Percentiles rank a stretch among this genome's conserved stretches.
phyloP scores from a whole-genome alignment of 1,284 basidiomycete genomes.

The Rhizoctonia solani region DNA sequence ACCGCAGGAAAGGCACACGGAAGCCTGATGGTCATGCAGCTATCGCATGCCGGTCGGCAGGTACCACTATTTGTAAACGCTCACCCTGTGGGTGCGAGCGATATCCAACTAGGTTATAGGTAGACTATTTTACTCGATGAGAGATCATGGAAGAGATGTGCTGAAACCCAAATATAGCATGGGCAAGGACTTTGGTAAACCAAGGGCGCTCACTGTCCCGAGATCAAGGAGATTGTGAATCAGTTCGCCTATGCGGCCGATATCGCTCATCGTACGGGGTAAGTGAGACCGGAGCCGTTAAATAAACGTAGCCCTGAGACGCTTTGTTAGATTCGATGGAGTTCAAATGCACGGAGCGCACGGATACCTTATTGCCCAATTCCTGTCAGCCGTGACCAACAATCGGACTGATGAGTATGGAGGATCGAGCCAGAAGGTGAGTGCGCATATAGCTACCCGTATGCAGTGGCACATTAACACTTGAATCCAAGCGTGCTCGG shows the following conservation, averaged over 20 bases:
- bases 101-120: conserved; percentile 39
- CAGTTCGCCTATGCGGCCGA: conserved; percentile 48
- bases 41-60: conserved; percentile 49
- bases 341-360: conserved; percentile 46
- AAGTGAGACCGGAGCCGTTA: neutral
- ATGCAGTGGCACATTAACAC: neutral
- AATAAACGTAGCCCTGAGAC: neutral
- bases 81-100: conserved; percentile 45
- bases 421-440: conserved; percentile 38
- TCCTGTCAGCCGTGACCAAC: conserved; percentile 46
- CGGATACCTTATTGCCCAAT: conserved; percentile 44
- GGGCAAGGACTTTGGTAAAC: conserved; percentile 45
- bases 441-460: neutral
- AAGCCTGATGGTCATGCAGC: conserved; percentile 49
- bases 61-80: conserved; percentile 41
- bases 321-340: conserved; percentile 41
- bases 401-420: conserved; percentile 50
- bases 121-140: neutral
- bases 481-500: conserved; percentile 48
- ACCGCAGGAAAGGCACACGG: conserved; percentile 49
- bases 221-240: conserved; percentile 47
- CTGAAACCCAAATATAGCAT: neutral
- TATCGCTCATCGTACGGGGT: conserved; percentile 45
- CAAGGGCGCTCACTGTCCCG: conserved; percentile 43
- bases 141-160: neutral